These are phyloP conservation scores for Lasiodiplodia theobromae DNA, from an alignment of 2,329 filamentous ascomycete genomes.

Conservation along the genomic window DNA sequence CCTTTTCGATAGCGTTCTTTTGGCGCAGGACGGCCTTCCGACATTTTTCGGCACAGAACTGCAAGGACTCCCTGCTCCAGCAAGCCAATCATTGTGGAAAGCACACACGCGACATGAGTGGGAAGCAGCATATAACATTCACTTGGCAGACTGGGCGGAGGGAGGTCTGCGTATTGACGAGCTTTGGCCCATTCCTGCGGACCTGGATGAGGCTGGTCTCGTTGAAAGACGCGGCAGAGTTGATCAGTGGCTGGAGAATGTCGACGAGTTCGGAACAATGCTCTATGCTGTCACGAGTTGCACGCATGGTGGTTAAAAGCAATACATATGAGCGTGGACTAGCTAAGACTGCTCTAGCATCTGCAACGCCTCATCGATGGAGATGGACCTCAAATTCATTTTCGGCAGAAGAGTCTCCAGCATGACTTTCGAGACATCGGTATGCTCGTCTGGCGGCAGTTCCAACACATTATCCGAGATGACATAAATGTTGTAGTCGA, in stretches of 20 bases:
- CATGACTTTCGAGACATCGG: no score
- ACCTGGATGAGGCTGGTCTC: conserved; percentile 38
- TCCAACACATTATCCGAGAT: no score
- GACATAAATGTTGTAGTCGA: no score
- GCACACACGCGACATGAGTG: conserved; percentile 48
- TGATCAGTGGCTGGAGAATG: conserved; percentile 57
- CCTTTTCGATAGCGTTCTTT: conserved; percentile 60
- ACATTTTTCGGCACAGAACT: conserved; percentile 61
- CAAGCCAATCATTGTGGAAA: conserved; percentile 53
- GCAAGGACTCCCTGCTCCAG: conserved; percentile 48
- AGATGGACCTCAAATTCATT: no score
- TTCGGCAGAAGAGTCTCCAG: no score
- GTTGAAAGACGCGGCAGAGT: conserved; percentile 48
- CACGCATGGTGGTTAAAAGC: conserved; percentile 2
- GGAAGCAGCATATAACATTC: conserved; percentile 53
- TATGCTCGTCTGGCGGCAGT: no score
- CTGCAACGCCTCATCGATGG: no score
- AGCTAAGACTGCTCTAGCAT: no score
- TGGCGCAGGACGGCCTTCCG: conserved; percentile 52
- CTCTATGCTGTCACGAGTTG: conserved; percentile 56
- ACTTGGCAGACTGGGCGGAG: conserved; percentile 53
- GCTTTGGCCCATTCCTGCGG: conserved; percentile 54
- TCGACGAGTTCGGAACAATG: conserved; percentile 64
- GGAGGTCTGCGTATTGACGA: conserved; percentile 57
- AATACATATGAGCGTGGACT: neutral